These are phyloP conservation scores for Candida incommunis DNA, from an alignment of 805 yeast species.

Conservation along the genomic window DNA sequence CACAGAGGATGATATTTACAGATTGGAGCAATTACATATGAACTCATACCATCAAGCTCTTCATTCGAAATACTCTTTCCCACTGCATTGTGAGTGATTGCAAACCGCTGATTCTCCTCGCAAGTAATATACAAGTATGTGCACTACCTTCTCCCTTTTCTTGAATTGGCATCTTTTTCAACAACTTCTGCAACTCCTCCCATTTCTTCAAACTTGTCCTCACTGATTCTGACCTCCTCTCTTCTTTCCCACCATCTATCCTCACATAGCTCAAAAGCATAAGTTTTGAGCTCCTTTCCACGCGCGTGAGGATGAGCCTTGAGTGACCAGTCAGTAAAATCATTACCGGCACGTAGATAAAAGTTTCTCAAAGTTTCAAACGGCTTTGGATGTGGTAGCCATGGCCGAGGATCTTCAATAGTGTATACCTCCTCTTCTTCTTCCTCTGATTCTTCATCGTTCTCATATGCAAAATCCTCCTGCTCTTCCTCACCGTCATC, in stretches of 20 bases:
- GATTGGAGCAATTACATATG: too few relatives aligned
- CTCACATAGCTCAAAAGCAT: constrained; percentile 81
- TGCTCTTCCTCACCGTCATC: constrained; percentile 12
- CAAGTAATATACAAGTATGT: too few relatives aligned
- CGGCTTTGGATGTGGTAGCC: constrained; percentile 95
- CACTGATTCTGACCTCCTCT: constrained; percentile 77
- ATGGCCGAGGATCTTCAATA: constrained; percentile 84
- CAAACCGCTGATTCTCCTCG: too few relatives aligned
- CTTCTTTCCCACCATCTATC: constrained; percentile 99
- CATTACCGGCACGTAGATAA: constrained; percentile 74
- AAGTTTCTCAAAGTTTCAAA: constrained; percentile 76
- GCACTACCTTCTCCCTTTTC: constrained; percentile 6
- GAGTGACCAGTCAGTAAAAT: constrained; percentile 86
- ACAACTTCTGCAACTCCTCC: constrained; percentile 85
- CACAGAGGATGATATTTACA: too few relatives aligned
- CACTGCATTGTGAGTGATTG: too few relatives aligned
- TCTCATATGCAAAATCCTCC: neutral
- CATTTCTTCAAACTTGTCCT: constrained; percentile 76
- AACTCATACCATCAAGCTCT: too few relatives aligned
- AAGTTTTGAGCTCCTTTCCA: constrained; percentile 79
- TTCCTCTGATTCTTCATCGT: constrained; percentile 10
- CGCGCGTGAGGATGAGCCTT: constrained; percentile 72
- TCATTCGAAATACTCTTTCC: too few relatives aligned
- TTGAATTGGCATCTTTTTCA: constrained; percentile 42
- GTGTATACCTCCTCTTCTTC: constrained; percentile 31